phyloP scores from a whole-genome alignment of 768 basidiomycete species.

The Termitomyces sp. region DNA sequence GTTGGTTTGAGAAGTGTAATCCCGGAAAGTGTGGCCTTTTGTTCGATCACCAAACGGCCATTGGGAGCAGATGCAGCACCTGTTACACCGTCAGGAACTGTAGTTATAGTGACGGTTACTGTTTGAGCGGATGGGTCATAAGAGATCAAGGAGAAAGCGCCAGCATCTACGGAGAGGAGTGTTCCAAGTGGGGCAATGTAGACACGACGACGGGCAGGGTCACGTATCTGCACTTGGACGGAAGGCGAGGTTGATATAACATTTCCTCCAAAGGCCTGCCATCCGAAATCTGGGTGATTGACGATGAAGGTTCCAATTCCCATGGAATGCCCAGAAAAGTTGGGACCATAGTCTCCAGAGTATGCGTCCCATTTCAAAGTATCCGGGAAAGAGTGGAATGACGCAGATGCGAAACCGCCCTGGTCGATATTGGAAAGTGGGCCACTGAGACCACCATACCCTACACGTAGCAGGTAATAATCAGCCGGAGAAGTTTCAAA shows the following conservation, averaged over 20 bases:
- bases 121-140: conserved; percentile 32
- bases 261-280: conserved; percentile 54
- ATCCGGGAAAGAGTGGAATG: conserved; percentile 55
- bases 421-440: conserved; percentile 53
- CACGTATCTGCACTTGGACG: conserved; percentile 38
- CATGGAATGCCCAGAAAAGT: conserved; percentile 51
- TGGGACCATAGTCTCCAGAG: conserved; percentile 56
- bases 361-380: conserved; percentile 55
- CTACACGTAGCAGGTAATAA: conserved; percentile 46
- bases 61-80: conserved; percentile 39
- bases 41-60: conserved; percentile 39
- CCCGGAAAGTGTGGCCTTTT: conserved; percentile 35
- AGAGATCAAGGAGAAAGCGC: conserved; percentile 39
- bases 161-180: conserved; percentile 43
- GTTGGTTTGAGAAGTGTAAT: conserved; percentile 35
- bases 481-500: conserved; percentile 43
- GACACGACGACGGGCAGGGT: conserved; percentile 44
- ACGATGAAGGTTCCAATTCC: conserved; percentile 43
- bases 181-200: conserved; percentile 46
- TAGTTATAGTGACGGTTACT: conserved; percentile 35
- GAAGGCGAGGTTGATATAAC: conserved; percentile 34
- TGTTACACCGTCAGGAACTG: conserved; percentile 31
- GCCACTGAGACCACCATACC: conserved; percentile 46
- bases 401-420: conserved; percentile 52
- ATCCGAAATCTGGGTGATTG: conserved; percentile 53